Percentiles rank a stretch among this genome's conserved stretches.
These are phyloP conservation scores for Hypericum androsaemum DNA, from an alignment of 345 rosid species.

Conservation along the genomic window DNA sequence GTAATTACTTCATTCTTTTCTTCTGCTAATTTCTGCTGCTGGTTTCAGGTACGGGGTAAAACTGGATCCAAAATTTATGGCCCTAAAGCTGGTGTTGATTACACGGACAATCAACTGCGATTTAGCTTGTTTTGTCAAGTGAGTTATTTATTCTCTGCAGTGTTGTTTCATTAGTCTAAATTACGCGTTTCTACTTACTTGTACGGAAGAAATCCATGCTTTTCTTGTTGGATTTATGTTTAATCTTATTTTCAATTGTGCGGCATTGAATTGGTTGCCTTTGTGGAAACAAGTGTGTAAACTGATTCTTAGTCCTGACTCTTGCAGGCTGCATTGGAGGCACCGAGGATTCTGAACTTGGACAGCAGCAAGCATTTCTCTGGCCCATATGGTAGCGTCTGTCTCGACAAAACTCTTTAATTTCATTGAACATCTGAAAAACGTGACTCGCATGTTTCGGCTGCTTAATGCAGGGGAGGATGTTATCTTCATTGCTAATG, in stretches of 20 bases:
- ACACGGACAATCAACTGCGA: slow-evolving; percentile 74
- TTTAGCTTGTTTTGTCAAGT: slow-evolving; percentile 82
- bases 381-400: slow-evolving; percentile 75
- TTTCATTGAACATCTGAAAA: neutral
- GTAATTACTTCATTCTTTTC: slow-evolving; percentile 1
- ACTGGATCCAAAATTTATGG: slow-evolving; percentile 88
- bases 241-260: too few species aligned
- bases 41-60: slow-evolving; percentile 71
- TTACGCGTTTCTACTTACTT: too few species aligned
- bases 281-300: slow-evolving; percentile 46
- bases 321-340: slow-evolving; percentile 81
- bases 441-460: neutral
- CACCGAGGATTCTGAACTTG: slow-evolving; percentile 68
- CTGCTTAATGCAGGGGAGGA: slow-evolving; percentile 52
- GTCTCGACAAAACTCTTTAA: slow-evolving; percentile 6
- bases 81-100: slow-evolving; percentile 64
- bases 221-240: neutral
- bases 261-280: too few species aligned
- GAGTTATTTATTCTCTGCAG: slow-evolving; percentile 41
- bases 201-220: too few species aligned
- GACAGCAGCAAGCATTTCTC: slow-evolving; percentile 48
- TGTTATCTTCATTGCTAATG: slow-evolving; percentile 73
- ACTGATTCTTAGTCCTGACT: slow-evolving; percentile 44
- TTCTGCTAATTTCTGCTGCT: slow-evolving; percentile 11
- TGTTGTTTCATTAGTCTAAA: slow-evolving; percentile 26